Evolutionary conservation across 805 yeast species (phyloP), one percentile per base, ranked within the genome.

Genomic region (Pichia occidentalis): DNA sequence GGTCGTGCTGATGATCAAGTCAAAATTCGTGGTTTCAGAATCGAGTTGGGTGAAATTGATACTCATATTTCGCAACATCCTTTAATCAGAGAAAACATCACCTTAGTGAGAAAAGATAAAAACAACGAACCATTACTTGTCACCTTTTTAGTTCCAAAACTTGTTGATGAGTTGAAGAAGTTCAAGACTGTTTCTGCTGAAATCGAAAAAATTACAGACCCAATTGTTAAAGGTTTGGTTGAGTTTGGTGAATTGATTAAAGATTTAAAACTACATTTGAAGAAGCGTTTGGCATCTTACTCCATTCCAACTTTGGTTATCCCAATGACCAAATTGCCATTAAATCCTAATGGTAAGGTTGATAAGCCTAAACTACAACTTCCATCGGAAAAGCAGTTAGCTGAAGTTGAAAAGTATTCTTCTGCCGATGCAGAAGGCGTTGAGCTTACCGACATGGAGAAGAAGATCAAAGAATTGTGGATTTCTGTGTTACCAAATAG

Each of bases 1-100:
- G 99, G 99, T 43, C 77, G 99, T 60, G 98, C 98, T 20, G 99
- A 92, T 64, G 97, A 90, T 58, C 99, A 92, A 63, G 96, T 92
- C 44, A 92, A 92, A 62, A 92, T 92, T 49, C 79, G 99, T 66
- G 99, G 99, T 2, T 94, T 92, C 76, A 77, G 99, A 64, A 94
- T 92, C 47, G 99, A 92, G 64, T 70, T 92, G 39, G 99, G 99
- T 43, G 99, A 92, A 64, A 94, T 92, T 56, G 97, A 92, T 60
- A 92, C 98, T 12, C 95, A 92, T 57, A 75, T 92, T 45, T 87
- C 97, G 11, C 95, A 87, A 60, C 96, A 88, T 65, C 84, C 92
- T 2, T 65, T 77, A 46, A 95, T 92, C 34, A 78, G 97, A 59
- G 97, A 92, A 61, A 92, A 92, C 56, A 70, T 87, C 36, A 92